Conservation (phyloP, 768 basidiomycete species). For the Kwoniella newhampshirensis region DNA sequence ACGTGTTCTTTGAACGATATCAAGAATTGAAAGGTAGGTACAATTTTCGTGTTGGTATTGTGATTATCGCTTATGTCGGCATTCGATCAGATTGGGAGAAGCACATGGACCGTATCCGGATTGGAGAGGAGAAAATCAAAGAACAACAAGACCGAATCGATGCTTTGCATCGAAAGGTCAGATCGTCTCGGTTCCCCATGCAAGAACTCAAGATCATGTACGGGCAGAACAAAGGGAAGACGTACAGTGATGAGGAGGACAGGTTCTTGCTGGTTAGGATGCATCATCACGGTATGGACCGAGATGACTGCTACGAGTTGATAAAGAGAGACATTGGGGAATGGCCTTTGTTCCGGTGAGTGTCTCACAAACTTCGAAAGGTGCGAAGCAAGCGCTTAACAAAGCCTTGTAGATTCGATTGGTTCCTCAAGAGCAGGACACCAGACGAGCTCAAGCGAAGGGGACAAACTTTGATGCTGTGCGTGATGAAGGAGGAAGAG, state of each 20-base stretch:
- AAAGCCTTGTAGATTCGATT: conserved; percentile 66
- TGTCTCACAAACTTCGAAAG: neutral
- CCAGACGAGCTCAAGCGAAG: conserved; percentile 83
- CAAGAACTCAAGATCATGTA: conserved; percentile 96
- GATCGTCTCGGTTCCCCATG: conserved; percentile 82
- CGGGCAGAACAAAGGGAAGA: conserved; percentile 88
- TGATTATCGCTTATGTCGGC: neutral
- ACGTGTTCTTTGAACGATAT: conserved; percentile 86
- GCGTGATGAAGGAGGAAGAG: conserved; percentile 88
- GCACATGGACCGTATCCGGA: conserved; percentile 76
- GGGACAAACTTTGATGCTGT: conserved; percentile 79
- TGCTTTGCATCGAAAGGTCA: conserved; percentile 78
- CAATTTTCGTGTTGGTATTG: neutral
- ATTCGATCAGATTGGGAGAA: conserved; percentile 69
- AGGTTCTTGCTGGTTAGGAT: conserved; percentile 88
- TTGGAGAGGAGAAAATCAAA: conserved; percentile 82
- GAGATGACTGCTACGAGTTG: conserved; percentile 80
- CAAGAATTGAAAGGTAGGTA: conserved; percentile 71
- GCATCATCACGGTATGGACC: conserved; percentile 82
- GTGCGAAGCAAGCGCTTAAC: neutral
- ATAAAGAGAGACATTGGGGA: conserved; percentile 96
- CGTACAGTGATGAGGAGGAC: conserved; percentile 95
- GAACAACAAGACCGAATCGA: conserved; percentile 69
- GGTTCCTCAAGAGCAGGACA: conserved; percentile 94
- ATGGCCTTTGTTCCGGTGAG: conserved; percentile 83